These are phyloP conservation scores for Camellia japonica DNA, from an alignment of 148 eudicot species.

Conservation along the genomic window DNA sequence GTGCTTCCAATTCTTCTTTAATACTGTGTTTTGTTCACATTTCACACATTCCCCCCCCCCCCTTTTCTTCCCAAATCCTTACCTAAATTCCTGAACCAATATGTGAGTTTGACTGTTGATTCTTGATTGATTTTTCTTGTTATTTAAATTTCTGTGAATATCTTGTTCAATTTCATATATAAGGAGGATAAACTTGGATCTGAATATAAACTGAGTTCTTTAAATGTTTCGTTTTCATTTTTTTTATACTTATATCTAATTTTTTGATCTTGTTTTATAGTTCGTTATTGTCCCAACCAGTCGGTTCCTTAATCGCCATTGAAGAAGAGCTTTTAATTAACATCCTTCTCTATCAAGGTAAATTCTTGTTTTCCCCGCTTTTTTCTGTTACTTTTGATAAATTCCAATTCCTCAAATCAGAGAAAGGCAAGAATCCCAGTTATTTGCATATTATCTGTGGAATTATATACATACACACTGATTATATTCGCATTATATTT, in stretches of 20 bases:
- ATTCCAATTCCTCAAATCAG: no score
- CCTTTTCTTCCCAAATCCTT: no score
- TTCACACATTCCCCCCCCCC: no score
- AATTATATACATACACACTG: no score
- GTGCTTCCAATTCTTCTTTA: not conserved
- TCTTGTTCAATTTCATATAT: not conserved
- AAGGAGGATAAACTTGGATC: not conserved
- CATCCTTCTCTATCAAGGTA: not conserved
- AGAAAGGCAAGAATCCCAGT: no score
- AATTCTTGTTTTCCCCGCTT: not conserved
- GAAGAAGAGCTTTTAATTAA: not conserved
- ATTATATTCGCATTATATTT: no score
- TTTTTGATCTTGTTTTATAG: not conserved
- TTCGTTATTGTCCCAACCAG: not conserved
- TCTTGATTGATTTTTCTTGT: no score
- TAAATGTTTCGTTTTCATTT: not conserved
- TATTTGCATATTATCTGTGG: no score
- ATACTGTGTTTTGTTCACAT: not conserved
- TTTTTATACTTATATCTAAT: not conserved
- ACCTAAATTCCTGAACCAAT: not conserved
- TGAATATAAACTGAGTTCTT: not conserved
- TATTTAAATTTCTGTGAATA: not conserved
- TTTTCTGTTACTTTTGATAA: not conserved
- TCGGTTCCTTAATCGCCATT: not conserved
- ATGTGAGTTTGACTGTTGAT: not conserved